These are phyloP conservation scores for Fistulina hepatica DNA, from an alignment of 1,284 basidiomycete genomes.

Conservation along the genomic window DNA sequence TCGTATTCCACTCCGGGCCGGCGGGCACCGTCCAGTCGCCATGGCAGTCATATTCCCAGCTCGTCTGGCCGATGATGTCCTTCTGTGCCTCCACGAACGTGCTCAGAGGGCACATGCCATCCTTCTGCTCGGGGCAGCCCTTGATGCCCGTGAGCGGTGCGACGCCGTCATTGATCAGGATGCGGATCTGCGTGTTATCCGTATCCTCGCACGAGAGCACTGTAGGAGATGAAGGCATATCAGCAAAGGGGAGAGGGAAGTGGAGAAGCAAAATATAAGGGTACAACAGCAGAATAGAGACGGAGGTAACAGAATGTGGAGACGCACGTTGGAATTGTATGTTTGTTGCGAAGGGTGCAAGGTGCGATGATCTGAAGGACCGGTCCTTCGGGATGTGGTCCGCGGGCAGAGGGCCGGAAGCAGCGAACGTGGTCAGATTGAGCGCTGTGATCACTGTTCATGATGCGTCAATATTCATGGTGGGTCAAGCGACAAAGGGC, in stretches of 20 bases:
- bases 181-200: conserved; percentile 55
- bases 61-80: conserved; percentile 54
- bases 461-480: not conserved
- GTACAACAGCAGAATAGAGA: conserved; percentile 3
- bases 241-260: conserved; percentile 3
- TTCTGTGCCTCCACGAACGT: conserved; percentile 66
- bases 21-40: conserved; percentile 57
- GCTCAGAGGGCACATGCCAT: conserved; percentile 74
- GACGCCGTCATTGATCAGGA: conserved; percentile 84
- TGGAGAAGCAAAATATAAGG: not conserved
- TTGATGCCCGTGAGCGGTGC: conserved; percentile 66
- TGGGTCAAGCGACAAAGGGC: conserved; percentile 3
- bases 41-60: conserved; percentile 69
- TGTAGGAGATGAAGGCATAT: conserved; percentile 16
- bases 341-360: conserved; percentile 72
- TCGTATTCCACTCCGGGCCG: conserved; percentile 51
- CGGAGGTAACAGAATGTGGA: conserved; percentile 3
- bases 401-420: conserved; percentile 56
- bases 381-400: conserved; percentile 57
- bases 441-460: conserved; percentile 60
- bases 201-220: conserved; percentile 47
- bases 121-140: conserved; percentile 59
- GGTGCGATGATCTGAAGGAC: conserved; percentile 51
- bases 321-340: conserved; percentile 62
- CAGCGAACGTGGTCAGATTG: conserved; percentile 62